Conservation (phyloP, 352 stramenopile species). For the Detonula confervacea region DNA sequence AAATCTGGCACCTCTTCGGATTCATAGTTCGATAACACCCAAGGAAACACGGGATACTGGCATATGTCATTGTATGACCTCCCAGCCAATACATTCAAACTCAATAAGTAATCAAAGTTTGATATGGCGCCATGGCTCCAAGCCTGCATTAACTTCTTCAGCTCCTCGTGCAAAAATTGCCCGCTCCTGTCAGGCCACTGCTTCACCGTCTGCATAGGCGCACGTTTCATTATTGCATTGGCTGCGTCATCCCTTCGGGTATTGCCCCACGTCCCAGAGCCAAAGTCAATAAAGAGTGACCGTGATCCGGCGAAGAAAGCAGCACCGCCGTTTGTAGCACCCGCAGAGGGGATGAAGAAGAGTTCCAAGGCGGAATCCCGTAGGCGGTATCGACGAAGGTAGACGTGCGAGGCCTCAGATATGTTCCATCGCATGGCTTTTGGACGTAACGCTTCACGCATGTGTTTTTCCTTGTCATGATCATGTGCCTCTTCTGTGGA, state of each 20-base stretch:
- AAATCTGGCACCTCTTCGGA: constrained; percentile 92
- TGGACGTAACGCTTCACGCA: constrained; percentile 65
- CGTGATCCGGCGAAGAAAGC: constrained; percentile 78
- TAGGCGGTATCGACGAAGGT: constrained; percentile 84
- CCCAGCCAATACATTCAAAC: constrained; percentile 95
- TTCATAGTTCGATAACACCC: constrained; percentile 96
- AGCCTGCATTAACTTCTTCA: constrained; percentile 79
- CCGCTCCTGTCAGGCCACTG: constrained; percentile 82
- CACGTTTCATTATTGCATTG: constrained; percentile 84
- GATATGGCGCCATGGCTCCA: constrained; percentile 84
- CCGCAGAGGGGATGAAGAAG: constrained; percentile 87
- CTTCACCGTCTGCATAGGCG: constrained; percentile 83
- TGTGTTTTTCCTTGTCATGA: constrained; percentile 48
- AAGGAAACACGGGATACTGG: constrained; percentile 98
- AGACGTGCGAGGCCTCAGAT: constrained; percentile 86
- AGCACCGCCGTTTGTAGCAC: constrained; percentile 73
- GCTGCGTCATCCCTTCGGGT: constrained; percentile 81
- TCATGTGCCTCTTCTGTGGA: constrained; percentile 34
- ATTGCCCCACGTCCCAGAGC: constrained; percentile 81
- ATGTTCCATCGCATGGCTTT: constrained; percentile 86
- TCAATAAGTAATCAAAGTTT: constrained; percentile 96
- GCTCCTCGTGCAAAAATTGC: constrained; percentile 82
- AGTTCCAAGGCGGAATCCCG: constrained; percentile 87
- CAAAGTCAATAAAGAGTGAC: constrained; percentile 88
- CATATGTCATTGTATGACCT: constrained; percentile 97